Percentiles rank a stretch among this genome's conserved stretches.
These are phyloP conservation scores for Venturiaceae sp. DNA, from an alignment of 2,329 filamentous ascomycete species.

Conservation along the genomic window DNA sequence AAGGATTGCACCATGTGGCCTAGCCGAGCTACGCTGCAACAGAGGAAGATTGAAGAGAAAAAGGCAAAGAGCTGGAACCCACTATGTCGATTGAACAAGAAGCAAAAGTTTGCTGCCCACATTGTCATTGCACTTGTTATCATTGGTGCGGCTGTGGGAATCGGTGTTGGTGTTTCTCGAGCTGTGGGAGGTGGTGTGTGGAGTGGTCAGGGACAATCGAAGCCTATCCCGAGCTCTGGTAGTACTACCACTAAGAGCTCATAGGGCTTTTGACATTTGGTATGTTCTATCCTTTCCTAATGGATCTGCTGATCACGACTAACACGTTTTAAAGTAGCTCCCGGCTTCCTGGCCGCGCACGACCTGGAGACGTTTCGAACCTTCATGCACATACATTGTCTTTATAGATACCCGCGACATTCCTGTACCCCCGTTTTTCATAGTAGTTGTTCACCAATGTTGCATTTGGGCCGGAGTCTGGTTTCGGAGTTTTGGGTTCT, in stretches of 20 bases:
- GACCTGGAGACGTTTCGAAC: background rate
- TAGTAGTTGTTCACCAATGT: background rate
- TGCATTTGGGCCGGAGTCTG: background rate
- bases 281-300: background rate
- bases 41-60: slow-evolving; percentile 29
- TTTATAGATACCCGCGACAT: slow-evolving; percentile 1
- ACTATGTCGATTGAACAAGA: slow-evolving; percentile 31
- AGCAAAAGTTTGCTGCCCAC: slow-evolving; percentile 34
- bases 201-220: slow-evolving; percentile 26
- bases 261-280: background rate
- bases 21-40: slow-evolving; percentile 34
- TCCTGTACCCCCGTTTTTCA: background rate
- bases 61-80: slow-evolving; percentile 27
- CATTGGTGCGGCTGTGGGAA: slow-evolving; percentile 34
- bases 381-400: slow-evolving; percentile 2
- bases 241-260: background rate
- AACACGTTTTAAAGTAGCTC: too few species aligned
- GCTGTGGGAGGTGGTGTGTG: slow-evolving; percentile 40
- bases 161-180: slow-evolving; percentile 38
- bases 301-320: too few species aligned
- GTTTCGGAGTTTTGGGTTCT: background rate
- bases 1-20: slow-evolving; percentile 42
- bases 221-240: slow-evolving; percentile 12
- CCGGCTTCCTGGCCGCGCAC: background rate
- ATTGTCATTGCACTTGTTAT: slow-evolving; percentile 34